These are phyloP conservation scores for Xylaria sp. DNA, from an alignment of 2,329 filamentous ascomycete species.

Conservation along the genomic window DNA sequence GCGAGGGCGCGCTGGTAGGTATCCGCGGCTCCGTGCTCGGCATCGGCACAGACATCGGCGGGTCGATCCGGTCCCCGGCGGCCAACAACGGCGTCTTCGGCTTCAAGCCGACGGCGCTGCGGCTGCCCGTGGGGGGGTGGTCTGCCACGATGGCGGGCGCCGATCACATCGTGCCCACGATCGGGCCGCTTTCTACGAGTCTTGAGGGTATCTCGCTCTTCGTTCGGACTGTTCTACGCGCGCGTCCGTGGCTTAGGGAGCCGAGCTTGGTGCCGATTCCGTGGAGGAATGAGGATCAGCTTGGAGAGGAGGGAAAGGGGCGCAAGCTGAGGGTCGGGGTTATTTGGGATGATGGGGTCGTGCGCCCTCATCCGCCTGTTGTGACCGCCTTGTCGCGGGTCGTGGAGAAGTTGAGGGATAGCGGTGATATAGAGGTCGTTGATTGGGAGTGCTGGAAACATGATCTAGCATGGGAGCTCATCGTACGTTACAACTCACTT, in stretches of 20 bases:
- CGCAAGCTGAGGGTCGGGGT: conserved; percentile 69
- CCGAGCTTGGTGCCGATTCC: conserved; percentile 42
- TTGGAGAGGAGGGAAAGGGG: conserved; percentile 12
- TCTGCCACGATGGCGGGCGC: conserved; percentile 53
- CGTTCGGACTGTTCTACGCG: conserved; percentile 51
- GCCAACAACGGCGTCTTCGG: conserved; percentile 60
- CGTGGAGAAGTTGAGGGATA: conserved; percentile 60
- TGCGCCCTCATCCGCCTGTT: conserved; percentile 70
- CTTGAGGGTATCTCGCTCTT: conserved; percentile 60
- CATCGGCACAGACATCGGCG: conserved; percentile 65
- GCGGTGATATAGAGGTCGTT: conserved; percentile 64
- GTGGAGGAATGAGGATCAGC: conserved; percentile 37
- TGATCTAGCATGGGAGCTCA: conserved; percentile 55
- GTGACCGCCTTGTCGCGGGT: conserved; percentile 66
- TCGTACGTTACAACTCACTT: conserved; percentile 55
- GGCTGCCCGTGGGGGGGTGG: conserved; percentile 57
- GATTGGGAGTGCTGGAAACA: conserved; percentile 67
- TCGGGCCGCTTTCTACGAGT: conserved; percentile 66
- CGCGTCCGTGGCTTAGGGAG: conserved; percentile 45
- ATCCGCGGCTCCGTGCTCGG: conserved; percentile 64
- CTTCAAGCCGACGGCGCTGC: conserved; percentile 55
- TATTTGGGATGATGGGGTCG: conserved; percentile 68
- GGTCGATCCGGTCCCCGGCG: conserved; percentile 60
- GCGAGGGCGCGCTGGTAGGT: conserved; percentile 66
- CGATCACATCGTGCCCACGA: conserved; percentile 51